A percentile compares a stretch with the other conserved stretches of the same genome.
Conservation (phyloP, 2,329 filamentous ascomycete species). For the Trichoderma brevicompactum region DNA sequence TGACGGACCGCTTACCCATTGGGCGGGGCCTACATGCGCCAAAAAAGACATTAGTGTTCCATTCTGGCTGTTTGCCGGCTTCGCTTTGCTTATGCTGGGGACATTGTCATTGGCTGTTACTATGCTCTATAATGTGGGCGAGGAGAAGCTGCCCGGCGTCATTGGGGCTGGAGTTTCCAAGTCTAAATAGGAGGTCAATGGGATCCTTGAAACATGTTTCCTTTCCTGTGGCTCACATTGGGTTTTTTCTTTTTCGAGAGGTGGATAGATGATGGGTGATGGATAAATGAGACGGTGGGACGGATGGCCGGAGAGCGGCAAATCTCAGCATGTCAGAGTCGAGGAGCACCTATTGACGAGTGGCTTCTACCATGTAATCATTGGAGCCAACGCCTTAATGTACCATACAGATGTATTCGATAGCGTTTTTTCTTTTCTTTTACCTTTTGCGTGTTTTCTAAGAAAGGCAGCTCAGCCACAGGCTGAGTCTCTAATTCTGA, state of each 20-base stretch:
- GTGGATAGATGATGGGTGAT: conserved; percentile 1
- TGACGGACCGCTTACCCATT: conserved; percentile 68
- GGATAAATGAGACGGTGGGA: not conserved
- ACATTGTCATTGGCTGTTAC: conserved; percentile 73
- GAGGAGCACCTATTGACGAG: conserved; percentile 13
- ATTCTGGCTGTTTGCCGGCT: conserved; percentile 84
- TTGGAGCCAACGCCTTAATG: conserved; percentile 18
- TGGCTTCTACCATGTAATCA: conserved; percentile 15
- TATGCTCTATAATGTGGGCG: conserved; percentile 80
- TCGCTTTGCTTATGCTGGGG: conserved; percentile 71
- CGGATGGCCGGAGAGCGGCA: not conserved
- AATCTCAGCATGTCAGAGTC: conserved; percentile 10
- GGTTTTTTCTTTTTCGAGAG: conserved; percentile 38
- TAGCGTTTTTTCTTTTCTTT: conserved; percentile 7
- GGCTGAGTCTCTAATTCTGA: conserved; percentile 1
- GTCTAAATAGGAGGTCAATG: conserved; percentile 51
- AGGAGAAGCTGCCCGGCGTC: conserved; percentile 87
- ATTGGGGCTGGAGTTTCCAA: conserved; percentile 92
- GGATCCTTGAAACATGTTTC: not conserved
- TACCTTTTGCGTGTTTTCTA: not conserved
- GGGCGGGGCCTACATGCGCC: conserved; percentile 85
- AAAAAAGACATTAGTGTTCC: conserved; percentile 88
- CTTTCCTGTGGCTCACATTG: not conserved
- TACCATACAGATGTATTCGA: conserved; percentile 23
- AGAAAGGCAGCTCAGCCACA: conserved; percentile 1